Evolutionary conservation across 176 grass and related monocot genomes (phyloP).

Genomic region (Phyllostachys edulis): DNA sequence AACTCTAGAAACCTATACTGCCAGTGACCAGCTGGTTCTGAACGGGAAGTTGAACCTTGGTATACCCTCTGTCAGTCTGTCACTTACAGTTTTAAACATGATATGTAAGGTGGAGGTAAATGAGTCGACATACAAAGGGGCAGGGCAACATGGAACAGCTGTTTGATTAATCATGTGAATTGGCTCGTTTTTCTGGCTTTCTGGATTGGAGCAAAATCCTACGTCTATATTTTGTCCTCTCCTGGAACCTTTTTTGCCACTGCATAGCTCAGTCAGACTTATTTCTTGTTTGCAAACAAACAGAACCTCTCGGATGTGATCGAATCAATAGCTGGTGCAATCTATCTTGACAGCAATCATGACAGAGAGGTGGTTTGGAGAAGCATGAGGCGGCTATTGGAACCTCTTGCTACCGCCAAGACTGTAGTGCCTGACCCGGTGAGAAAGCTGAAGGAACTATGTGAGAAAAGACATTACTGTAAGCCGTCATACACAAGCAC

Average conservation of each 20-base stretch:
- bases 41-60: no score
- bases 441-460: slow-evolving; percentile 52
- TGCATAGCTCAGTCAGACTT: background rate
- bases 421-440: slow-evolving; percentile 59
- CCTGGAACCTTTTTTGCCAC: no score
- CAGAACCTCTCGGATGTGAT: slow-evolving; percentile 72
- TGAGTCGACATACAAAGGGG: background rate
- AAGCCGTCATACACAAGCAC: slow-evolving; percentile 5
- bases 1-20: no score
- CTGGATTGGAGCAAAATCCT: background rate
- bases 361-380: slow-evolving; percentile 60
- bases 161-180: background rate
- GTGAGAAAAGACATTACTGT: background rate
- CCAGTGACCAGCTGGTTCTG: background rate
- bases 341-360: slow-evolving; percentile 51
- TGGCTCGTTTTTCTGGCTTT: background rate
- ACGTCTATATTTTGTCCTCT: background rate
- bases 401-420: slow-evolving; percentile 61
- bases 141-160: background rate
- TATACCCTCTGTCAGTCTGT: background rate
- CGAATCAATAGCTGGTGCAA: slow-evolving; percentile 75
- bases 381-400: slow-evolving; percentile 54
- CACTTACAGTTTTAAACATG: background rate
- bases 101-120: background rate
- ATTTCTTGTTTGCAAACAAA: slow-evolving; percentile 12